Evolutionary conservation across 2,329 filamentous ascomycete genomes (phyloP).

Genomic region (Davidsoniella eucalypti): DNA sequence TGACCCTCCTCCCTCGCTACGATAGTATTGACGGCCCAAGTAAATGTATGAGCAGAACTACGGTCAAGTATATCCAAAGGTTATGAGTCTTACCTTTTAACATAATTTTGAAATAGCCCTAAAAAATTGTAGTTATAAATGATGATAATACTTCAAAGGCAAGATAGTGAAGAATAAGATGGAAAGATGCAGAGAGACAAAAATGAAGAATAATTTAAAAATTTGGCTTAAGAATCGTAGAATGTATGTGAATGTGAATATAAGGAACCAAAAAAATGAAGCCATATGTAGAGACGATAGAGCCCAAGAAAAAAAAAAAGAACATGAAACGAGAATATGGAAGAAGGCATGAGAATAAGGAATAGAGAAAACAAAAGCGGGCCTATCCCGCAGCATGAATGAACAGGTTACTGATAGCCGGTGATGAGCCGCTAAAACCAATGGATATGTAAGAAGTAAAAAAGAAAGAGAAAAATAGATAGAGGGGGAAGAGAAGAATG

Average conservation of each 20-base stretch:
- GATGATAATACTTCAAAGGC: not conserved
- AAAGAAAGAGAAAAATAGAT: constrained; percentile 12
- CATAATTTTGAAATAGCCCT: too few relatives aligned
- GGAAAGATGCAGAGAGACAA: constrained; percentile 12
- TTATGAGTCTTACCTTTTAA: too few relatives aligned
- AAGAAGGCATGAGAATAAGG: constrained; percentile 13
- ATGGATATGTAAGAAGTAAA: not conserved
- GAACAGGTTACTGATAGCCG: constrained; percentile 15
- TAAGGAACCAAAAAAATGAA: constrained; percentile 7
- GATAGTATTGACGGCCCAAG: too few relatives aligned
- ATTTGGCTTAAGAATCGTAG: not conserved
- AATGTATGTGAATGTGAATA: too few relatives aligned
- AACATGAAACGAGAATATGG: constrained; percentile 15
- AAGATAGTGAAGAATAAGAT: constrained; percentile 14
- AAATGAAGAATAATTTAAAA: not conserved
- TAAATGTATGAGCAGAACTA: too few relatives aligned
- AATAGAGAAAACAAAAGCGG: constrained; percentile 15
- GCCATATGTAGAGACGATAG: not conserved
- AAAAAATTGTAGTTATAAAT: too few relatives aligned
- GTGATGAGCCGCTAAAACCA: too few relatives aligned
- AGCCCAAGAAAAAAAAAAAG: not conserved
- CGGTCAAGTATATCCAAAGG: too few relatives aligned
- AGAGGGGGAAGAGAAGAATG: too few relatives aligned
- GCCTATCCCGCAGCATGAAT: constrained; percentile 8
- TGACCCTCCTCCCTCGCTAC: too few relatives aligned